Evolutionary conservation across 1,284 basidiomycete genomes (phyloP), one percentile per base, ranked within the genome.

Genomic region (Omphalotus olearius): DNA sequence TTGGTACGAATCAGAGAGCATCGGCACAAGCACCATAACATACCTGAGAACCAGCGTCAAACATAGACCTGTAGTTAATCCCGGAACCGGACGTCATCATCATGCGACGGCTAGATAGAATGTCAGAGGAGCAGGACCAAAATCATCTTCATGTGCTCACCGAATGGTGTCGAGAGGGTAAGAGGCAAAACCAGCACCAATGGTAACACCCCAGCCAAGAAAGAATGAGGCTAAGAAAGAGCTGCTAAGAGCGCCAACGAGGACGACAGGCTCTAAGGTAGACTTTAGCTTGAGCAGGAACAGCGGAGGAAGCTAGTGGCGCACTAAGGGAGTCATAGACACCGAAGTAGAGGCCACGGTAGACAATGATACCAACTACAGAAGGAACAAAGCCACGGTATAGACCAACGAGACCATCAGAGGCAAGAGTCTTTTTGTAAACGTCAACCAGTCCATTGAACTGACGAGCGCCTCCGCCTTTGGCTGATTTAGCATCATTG

Each of bases 331-430:
- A 94, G 70, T 96, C 92, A 71, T 95, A 93, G 70, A 91, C 84
- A 87, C 91, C 91, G 66, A 94, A 94, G 80, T 93, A 92, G 64
- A 93, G 88, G 82, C 92, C 93, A 76, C 93, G 91, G 82, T 96
- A 96, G 64, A 96, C 93, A 61, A 96, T 83, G 74, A 96, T 96
- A 73, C 93, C 93, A 60, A 91, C 91, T 56, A 96, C 92, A 44
- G 93, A 96, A 59, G 93, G 93, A 54, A 94, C 82, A 72, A 96
- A 95, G 53, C 93, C 93, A 82, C 93, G 92, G 80, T 96, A 96
- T 65, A 96, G 88, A 76, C 91, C 91, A 58, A 82, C 85, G 64
- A 93, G 75, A 82, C 91, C 91, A 65, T 93, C 91, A 18, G 88
- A 84, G 33, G 91, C 91, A 58, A 95, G 82, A 51, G 93, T 96